Evolutionary conservation across 2,329 filamentous ascomycete genomes (phyloP).

Genomic region (Hypoxylon sp.): DNA sequence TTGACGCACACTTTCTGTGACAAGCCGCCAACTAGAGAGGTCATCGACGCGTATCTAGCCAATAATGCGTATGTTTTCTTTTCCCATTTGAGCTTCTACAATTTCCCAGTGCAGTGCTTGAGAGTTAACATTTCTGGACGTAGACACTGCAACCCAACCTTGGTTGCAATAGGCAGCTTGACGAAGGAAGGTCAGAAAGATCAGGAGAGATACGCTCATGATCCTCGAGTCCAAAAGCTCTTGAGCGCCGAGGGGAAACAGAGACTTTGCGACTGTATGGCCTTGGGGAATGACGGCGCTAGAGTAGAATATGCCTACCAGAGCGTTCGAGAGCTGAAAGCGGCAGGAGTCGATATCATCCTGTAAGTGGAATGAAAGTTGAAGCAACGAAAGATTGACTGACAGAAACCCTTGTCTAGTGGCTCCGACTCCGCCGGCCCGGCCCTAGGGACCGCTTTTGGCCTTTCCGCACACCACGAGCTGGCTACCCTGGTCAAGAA

Average conservation of each 20-base stretch:
- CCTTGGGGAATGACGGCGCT: slow-evolving; percentile 12
- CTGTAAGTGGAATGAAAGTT: slow-evolving; percentile 18
- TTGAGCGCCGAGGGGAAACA: slow-evolving; percentile 13
- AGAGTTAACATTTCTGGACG: neutral
- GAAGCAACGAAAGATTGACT: neutral
- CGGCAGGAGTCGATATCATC: slow-evolving; percentile 35
- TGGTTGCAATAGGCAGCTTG: slow-evolving; percentile 45
- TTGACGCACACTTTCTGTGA: slow-evolving; percentile 54
- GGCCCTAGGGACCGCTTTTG: slow-evolving; percentile 32
- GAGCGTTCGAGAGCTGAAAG: slow-evolving; percentile 35
- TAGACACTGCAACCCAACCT: slow-evolving; percentile 47
- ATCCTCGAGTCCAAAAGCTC: slow-evolving; percentile 32
- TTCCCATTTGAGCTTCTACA: neutral
- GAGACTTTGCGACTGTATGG: slow-evolving; percentile 32
- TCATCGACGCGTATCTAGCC: slow-evolving; percentile 44
- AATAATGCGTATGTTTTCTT: slow-evolving; percentile 43
- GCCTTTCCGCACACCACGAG: slow-evolving; percentile 36
- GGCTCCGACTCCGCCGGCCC: slow-evolving; percentile 38
- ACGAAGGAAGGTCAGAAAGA: slow-evolving; percentile 46
- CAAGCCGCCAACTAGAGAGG: slow-evolving; percentile 44
- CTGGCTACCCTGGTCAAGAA: slow-evolving; percentile 27
- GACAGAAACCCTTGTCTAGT: slow-evolving; percentile 1
- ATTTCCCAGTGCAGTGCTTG: neutral
- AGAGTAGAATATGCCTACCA: slow-evolving; percentile 35
- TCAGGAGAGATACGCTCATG: slow-evolving; percentile 43